Percentiles rank a stretch among this genome's conserved stretches.
These are phyloP conservation scores for Pulveroboletus sp. DNA, from an alignment of 768 basidiomycete genomes.

Conservation along the genomic window DNA sequence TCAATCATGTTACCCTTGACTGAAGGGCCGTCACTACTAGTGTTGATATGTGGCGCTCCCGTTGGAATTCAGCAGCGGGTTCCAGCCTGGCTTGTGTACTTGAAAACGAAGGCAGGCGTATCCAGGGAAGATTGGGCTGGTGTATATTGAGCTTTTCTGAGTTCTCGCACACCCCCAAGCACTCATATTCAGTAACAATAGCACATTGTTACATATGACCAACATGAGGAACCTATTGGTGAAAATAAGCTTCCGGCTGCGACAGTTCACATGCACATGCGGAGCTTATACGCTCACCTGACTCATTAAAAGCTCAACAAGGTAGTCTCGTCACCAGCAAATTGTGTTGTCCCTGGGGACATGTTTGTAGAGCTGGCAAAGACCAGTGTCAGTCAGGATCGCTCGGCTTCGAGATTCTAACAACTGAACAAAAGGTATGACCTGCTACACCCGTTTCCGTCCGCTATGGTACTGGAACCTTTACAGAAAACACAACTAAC, in stretches of 20 bases:
- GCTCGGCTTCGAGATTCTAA: too few relatives aligned
- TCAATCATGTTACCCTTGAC: conserved; percentile 5
- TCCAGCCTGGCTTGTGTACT: background rate
- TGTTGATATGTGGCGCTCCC: background rate
- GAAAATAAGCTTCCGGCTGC: background rate
- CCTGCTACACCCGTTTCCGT: too few relatives aligned
- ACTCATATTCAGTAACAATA: background rate
- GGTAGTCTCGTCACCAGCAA: too few relatives aligned
- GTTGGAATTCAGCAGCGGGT: background rate
- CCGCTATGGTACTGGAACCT: too few relatives aligned
- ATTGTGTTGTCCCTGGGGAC: too few relatives aligned
- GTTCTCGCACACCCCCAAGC: background rate
- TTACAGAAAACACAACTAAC: too few relatives aligned
- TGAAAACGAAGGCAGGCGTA: background rate
- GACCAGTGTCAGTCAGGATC: too few relatives aligned
- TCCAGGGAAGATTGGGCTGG: background rate
- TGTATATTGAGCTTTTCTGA: background rate
- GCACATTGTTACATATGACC: background rate
- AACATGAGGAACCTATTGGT: background rate
- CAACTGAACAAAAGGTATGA: too few relatives aligned
- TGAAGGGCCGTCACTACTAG: background rate
- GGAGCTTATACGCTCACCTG: background rate
- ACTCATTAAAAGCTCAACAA: too few relatives aligned
- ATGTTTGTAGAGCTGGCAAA: too few relatives aligned
- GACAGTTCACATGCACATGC: background rate